These are phyloP conservation scores for Gossypium aridum DNA, from an alignment of 441 rosid genomes.

Conservation along the genomic window DNA sequence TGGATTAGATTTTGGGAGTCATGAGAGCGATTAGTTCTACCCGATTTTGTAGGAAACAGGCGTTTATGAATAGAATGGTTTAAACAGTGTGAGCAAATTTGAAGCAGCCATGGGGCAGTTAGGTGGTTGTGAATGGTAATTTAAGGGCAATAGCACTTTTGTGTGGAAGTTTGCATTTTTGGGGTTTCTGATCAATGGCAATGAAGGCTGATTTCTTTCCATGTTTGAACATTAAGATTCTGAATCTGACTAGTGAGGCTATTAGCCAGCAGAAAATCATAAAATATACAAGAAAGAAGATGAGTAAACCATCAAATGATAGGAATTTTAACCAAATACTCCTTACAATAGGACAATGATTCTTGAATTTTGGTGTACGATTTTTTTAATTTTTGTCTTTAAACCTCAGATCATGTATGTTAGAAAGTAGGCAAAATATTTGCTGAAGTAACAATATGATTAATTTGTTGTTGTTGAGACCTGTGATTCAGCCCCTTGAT, in stretches of 20 bases:
- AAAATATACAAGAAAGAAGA: background rate
- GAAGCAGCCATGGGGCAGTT: background rate
- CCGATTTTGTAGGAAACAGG: background rate
- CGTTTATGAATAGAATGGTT: background rate
- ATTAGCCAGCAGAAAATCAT: constrained; percentile 6
- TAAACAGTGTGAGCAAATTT: background rate
- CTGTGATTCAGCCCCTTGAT: background rate
- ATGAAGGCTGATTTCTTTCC: background rate
- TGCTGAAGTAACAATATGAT: background rate
- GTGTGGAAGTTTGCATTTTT: background rate
- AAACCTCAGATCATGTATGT: background rate
- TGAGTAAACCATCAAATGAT: background rate
- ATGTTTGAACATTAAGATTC: background rate
- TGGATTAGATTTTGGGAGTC: background rate
- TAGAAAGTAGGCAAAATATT: background rate
- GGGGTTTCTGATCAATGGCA: background rate
- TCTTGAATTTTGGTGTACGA: background rate
- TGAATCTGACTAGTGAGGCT: background rate
- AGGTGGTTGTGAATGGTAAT: background rate
- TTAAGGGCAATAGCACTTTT: background rate
- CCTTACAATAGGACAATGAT: background rate
- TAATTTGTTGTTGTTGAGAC: background rate
- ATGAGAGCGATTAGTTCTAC: background rate
- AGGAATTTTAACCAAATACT: background rate
- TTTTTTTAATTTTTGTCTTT: too few relatives aligned